Evolutionary conservation across 441 rosid species (phyloP), one percentile per base, ranked within the genome.

Genomic region (Breynia disticha): DNA sequence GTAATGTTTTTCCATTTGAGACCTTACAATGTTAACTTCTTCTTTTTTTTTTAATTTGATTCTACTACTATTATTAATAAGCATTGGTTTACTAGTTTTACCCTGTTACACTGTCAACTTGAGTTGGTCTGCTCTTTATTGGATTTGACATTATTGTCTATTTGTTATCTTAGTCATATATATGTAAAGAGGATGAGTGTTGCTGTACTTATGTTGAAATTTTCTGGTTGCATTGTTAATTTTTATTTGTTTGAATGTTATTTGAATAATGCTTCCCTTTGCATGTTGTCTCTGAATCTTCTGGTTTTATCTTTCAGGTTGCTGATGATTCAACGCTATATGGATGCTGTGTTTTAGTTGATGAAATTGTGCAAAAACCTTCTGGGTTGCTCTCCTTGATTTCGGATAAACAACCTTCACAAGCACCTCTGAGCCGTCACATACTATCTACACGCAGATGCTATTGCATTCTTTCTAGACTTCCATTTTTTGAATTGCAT

Each of bases 401-500:
- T 65, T 72, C 89, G 48, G 80, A 82, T 43, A 79, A 68, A 65
- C 83, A 70, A 65, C 74, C 90, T 66, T 72, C 78, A 48, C 55
- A 39, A 71, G 66, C 81, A 46, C 66, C 97, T 58, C 60, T 77
- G 68, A 84, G 86, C 73, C 97, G 86, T 42, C 68, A 84, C 65
- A 72, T 84, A 60, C 64, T 91, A 69, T 84, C 95, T 22, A 86
- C 98, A 20, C 83, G 78, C 52, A 82, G 98, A 88, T 91, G 98
- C 69, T 91, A 91, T 61, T 91, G 98, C 78, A 77, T 91, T 75
- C 81, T 91, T 62, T 78, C 98, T 19, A 81, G 97, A 73, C 85
- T 91, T 68, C 98, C 98, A 9, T 88, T 84, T 71, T 91, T 91
- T 57, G 95, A 88, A 55, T 67, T 91, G 76, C 98, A 91, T 76